Base-by-base conservation (phyloP, 805 yeast species). In the Candida montana region DNA sequence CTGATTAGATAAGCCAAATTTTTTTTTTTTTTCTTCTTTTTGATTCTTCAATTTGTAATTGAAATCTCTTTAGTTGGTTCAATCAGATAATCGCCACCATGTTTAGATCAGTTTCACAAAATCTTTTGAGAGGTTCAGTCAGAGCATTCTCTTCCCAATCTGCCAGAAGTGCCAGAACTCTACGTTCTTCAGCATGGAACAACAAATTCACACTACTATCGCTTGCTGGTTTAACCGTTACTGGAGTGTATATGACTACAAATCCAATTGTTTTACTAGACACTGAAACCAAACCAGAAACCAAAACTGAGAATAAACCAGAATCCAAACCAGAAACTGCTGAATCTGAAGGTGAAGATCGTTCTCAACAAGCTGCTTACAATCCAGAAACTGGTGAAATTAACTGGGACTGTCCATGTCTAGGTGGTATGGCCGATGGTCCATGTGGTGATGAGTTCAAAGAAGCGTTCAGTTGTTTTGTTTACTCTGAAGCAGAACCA, bases 381-480 rank as follows among this genome's bases (percentile, higher is more conserved):
- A 79, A 91, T 68, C 97, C 97, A 24, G 95, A 86, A 57, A 93
- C 99, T 3, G 99, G 99, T 24, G 98, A 91, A 62, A 93, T 93
- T 67, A 91, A 93, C 77, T 93, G 99, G 99, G 98, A 93, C 60
- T 93, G 99, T 64, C 98, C 99, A n/a, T 91, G 98, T 65, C 71
- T 93, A 37, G 99, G 98, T 27, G 99, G 99, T 32, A 88, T 93
- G 97, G 98, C 99, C 26, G 74, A 90, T 51, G 99, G 99, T 0
- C 98, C 99, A 42, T 93, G 99, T 68, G 99, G 99, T 44, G 90
- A 81, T 55, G 95, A 89, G 67, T 88, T 88, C 72, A 88, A 86
- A 67, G 88, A 77, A 40, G 98, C 99, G 0, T 93, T 93, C 63
- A 74, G 95, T 9, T 93, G 99, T 63, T 93, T 93, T 59, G 91